Conservation (phyloP, 2,329 filamentous ascomycete species). For the Botrytis elliptica region DNA sequence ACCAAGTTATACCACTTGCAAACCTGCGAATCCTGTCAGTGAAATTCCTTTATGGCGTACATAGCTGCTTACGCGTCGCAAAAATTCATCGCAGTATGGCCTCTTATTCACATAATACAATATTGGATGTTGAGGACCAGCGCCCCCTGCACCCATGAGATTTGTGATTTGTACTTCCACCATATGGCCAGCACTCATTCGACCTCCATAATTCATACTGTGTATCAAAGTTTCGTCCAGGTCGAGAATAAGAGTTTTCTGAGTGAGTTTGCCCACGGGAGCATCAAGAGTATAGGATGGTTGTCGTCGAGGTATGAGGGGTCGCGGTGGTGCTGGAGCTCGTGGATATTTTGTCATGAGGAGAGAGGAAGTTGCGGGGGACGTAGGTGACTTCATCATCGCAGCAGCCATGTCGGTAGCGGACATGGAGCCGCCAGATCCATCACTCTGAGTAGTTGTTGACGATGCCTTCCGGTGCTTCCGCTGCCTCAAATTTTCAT, state of each 20-base stretch:
- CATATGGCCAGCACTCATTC: constrained; percentile 97
- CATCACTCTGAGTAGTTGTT: constrained; percentile 45
- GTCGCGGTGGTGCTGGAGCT: constrained; percentile 82
- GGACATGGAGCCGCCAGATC: constrained; percentile 37
- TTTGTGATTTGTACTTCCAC: constrained; percentile 90
- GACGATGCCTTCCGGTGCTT: constrained; percentile 65
- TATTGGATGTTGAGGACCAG: constrained; percentile 89
- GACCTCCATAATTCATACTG: constrained; percentile 93
- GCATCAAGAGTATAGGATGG: constrained; percentile 74
- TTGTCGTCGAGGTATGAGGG: constrained; percentile 83
- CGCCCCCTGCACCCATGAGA: constrained; percentile 64
- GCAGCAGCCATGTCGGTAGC: constrained; percentile 59
- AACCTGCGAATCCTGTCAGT: constrained; percentile 53
- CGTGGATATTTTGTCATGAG: constrained; percentile 86
- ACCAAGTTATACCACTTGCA: constrained; percentile 99
- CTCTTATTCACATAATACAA: constrained; percentile 98
- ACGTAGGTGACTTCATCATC: constrained; percentile 90
- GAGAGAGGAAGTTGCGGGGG: constrained; percentile 60
- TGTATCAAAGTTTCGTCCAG: constrained; percentile 97
- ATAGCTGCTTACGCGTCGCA: constrained; percentile 66
- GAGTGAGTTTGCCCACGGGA: constrained; percentile 54
- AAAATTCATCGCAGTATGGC: constrained; percentile 93
- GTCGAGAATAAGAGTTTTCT: constrained; percentile 94
- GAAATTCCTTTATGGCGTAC: neutral
- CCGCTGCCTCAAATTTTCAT: constrained; percentile 70